phyloP scores from a whole-genome alignment of 441 rosid genomes.

The Pelargonium fulgidum region DNA sequence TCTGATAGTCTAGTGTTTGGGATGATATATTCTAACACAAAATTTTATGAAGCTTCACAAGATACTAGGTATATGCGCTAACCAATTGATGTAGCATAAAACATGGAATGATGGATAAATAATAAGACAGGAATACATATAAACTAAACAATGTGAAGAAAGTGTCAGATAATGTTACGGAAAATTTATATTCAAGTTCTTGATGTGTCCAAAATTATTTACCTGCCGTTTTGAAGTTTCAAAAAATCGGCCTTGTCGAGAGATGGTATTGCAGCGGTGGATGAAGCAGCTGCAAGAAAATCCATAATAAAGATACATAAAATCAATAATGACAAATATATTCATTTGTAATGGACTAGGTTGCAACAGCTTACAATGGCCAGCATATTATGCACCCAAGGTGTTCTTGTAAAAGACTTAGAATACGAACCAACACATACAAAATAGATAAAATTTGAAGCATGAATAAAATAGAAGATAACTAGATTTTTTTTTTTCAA shows the following conservation, averaged over 20 bases:
- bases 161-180: neutral
- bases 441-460: slow-evolving; percentile 9
- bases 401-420: slow-evolving; percentile 11
- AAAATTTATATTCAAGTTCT: neutral
- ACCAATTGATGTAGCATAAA: neutral
- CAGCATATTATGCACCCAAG: slow-evolving; percentile 14
- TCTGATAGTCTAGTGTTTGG: neutral
- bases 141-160: neutral
- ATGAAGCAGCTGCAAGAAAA: slow-evolving; percentile 53
- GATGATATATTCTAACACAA: neutral
- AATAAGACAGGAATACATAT: slow-evolving; percentile 5
- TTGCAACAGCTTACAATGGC: neutral
- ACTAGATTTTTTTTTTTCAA: slow-evolving; percentile 6
- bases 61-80: neutral
- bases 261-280: slow-evolving; percentile 47
- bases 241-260: slow-evolving; percentile 62
- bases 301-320: slow-evolving; percentile 18
- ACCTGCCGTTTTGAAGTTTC: slow-evolving; percentile 99
- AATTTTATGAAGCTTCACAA: neutral
- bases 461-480: slow-evolving; percentile 7
- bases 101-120: slow-evolving; percentile 11
- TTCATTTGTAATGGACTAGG: neutral
- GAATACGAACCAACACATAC: neutral
- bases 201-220: slow-evolving; percentile 8
- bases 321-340: neutral